Base-by-base conservation (phyloP, 306 rosid genomes). In the Abrus precatorius region DNA sequence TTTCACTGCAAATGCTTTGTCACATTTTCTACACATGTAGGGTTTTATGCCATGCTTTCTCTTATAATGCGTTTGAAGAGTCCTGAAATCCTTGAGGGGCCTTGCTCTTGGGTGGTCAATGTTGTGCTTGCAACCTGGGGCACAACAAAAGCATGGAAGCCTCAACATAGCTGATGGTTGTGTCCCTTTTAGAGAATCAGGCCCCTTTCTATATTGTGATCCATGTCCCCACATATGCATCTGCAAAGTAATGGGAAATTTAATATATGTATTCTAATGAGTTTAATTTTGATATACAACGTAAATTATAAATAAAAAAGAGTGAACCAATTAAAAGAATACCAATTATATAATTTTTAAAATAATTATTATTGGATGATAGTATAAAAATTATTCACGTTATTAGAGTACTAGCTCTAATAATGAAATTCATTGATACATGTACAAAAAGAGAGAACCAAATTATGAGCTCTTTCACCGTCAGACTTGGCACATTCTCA, bases 61-160 rank as follows among this genome's bases (percentile, higher is more conserved):
- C 85, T 87, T 91, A 79, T 85, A 91, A 38, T 91, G 95, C 0
- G 95, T 91, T 63, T 91, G 93, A 3, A 91, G 93, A 4, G 95
- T 89, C 32, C 95, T 84, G 57, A 91, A 91, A 52, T 91, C 95
- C 44, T 89, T 91, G 33, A 91, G 88, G 9, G 93, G 90, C 69
- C 84, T 80, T 1, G 93, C 80, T 27, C 90, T 65, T 30, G 95
- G 91, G 72, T 91, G 89, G 5, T 89, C 91, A 2, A 91, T 91
- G 88, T 87, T 85, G 91, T 91, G 90, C 75, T 87, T 89, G 87
- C 95, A 91, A 2, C 86, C 93, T 11, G 74, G 62, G 12, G 78
- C 71, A 41, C 71, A 65, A 65, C 71, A 65, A 65, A 65, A 65
- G 50, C 71, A 65, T 65, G 71, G 71, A 14, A 65, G 71, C 71